A percentile compares a stretch with the other conserved stretches of the same genome.
Evolutionary conservation across 805 yeast species (phyloP).

Genomic region (Candida coleopterorum): DNA sequence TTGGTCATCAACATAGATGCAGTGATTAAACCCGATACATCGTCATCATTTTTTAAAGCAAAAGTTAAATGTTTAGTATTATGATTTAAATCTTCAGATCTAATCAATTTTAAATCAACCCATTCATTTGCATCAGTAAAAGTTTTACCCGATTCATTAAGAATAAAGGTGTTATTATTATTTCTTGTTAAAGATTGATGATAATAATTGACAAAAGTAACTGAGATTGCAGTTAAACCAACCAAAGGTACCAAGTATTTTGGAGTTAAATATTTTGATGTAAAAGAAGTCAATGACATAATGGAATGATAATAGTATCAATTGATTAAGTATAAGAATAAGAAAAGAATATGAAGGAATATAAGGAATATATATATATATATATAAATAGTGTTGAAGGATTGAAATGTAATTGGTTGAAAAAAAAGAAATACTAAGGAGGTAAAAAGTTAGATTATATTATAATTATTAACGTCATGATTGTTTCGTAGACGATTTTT

Average conservation of each 20-base stretch:
- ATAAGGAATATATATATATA: too few species aligned
- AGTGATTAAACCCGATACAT: slow-evolving; percentile 67
- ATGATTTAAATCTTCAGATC: slow-evolving; percentile 45
- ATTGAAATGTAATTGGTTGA: too few species aligned
- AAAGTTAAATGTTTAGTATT: slow-evolving; percentile 70
- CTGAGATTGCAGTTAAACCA: slow-evolving; percentile 25
- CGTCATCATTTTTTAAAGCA: slow-evolving; percentile 61
- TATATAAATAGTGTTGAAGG: too few species aligned
- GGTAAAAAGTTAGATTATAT: too few species aligned
- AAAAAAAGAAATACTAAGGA: too few species aligned
- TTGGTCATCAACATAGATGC: slow-evolving; percentile 83
- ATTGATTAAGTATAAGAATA: background rate
- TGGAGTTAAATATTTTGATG: slow-evolving; percentile 20
- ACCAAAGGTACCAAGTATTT: slow-evolving; percentile 27
- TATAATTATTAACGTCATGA: too few species aligned
- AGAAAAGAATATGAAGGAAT: too few species aligned
- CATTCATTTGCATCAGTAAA: slow-evolving; percentile 57
- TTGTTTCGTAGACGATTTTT: too few species aligned
- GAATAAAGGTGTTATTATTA: slow-evolving; percentile 11
- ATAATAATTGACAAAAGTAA: slow-evolving; percentile 29
- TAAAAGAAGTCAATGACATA: background rate
- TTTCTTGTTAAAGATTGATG: slow-evolving; percentile 13
- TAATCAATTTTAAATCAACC: slow-evolving; percentile 61
- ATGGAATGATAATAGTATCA: background rate
- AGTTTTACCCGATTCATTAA: slow-evolving; percentile 39